Conservation (phyloP, 805 yeast genomes). For the Spathaspora passalidarum region DNA sequence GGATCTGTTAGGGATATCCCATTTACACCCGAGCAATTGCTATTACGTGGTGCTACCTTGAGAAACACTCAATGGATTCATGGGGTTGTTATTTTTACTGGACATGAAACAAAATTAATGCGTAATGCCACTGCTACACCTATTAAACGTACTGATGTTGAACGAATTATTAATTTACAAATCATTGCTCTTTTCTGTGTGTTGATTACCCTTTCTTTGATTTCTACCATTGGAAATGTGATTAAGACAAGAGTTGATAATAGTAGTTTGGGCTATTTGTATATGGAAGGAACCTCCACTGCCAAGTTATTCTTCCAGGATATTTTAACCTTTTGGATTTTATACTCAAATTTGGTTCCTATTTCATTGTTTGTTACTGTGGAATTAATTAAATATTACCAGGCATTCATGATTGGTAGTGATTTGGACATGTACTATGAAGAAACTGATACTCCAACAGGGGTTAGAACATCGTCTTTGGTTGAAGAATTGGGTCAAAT, state of each 20-base stretch:
- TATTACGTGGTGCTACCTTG: conserved; percentile 92
- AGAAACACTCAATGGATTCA: conserved; percentile 94
- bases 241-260: conserved; percentile 58
- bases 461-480: conserved; percentile 89
- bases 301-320: conserved; percentile 79
- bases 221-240: conserved; percentile 88
- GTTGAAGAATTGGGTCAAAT: conserved; percentile 98
- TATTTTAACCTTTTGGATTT: conserved; percentile 90
- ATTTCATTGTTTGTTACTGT: conserved; percentile 95
- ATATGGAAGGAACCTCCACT: conserved; percentile 64
- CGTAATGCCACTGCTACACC: conserved; percentile 99
- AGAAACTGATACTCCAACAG: conserved; percentile 88
- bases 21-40: conserved; percentile 83
- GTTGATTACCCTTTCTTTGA: conserved; percentile 67
- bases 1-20: conserved; percentile 51
- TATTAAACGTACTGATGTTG: conserved; percentile 94
- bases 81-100: conserved; percentile 92
- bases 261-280: conserved; percentile 57
- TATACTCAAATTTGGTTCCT: conserved; percentile 96
- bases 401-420: conserved; percentile 89
- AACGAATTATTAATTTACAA: conserved; percentile 89
- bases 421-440: conserved; percentile 92
- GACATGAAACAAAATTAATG: conserved; percentile 97
- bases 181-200: conserved; percentile 84
- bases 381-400: conserved; percentile 92